Evolutionary conservation across 345 rosid genomes (phyloP).

Genomic region (Alliaria petiolata): DNA sequence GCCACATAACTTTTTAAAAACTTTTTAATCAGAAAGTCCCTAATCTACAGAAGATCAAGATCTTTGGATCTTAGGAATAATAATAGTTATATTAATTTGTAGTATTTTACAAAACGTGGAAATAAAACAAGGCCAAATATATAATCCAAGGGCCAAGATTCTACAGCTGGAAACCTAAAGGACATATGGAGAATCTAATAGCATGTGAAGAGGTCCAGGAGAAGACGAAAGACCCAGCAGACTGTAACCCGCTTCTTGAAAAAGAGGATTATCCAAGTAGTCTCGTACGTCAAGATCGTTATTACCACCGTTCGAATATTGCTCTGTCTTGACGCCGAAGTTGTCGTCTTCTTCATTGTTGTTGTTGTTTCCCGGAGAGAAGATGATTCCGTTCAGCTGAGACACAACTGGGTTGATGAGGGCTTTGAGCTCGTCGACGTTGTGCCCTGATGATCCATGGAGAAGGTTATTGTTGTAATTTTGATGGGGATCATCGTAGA

Average conservation of each 20-base stretch:
- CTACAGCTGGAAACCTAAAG: conserved; percentile 36
- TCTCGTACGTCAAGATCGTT: conserved; percentile 39
- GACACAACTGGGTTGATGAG: conserved; percentile 37
- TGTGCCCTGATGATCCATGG: conserved; percentile 30
- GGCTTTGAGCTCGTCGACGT: conserved; percentile 49
- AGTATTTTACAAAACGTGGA: conserved; percentile 22
- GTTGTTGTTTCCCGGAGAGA: conserved; percentile 35
- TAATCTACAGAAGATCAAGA: conserved; percentile 15
- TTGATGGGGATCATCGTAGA: conserved; percentile 38
- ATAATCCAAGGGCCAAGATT: conserved; percentile 50
- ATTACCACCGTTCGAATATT: conserved; percentile 34
- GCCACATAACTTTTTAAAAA: conserved; percentile 4
- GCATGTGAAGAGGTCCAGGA: conserved; percentile 40
- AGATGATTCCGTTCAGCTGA: conserved; percentile 32
- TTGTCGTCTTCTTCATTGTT: conserved; percentile 41
- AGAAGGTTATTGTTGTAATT: conserved; percentile 31
- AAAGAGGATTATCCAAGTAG: conserved; percentile 47
- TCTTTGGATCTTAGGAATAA: conserved; percentile 10
- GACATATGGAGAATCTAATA: conserved; percentile 41
- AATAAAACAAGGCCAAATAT: neutral
- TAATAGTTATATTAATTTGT: conserved; percentile 4
- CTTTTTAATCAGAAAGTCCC: neutral
- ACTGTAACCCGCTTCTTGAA: conserved; percentile 43
- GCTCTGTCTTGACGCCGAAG: conserved; percentile 50
- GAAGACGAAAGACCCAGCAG: conserved; percentile 37